Evolutionary conservation across 179 eudicot species (phyloP), one percentile per base, ranked within the genome.

Genomic region (Heliamphora ciliata): DNA sequence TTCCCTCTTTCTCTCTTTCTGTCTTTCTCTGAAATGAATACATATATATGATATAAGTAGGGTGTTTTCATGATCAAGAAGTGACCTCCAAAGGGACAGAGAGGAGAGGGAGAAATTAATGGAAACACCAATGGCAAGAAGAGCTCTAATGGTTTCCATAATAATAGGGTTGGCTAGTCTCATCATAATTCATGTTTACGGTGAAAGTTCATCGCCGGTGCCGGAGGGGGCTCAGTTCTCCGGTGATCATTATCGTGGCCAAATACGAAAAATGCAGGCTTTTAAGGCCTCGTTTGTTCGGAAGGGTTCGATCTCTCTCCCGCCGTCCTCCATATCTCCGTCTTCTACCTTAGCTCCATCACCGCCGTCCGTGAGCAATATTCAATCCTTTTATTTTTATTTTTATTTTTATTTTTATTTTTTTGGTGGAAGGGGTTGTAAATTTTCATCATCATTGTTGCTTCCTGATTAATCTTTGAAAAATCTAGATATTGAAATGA

Each of bases 271-370:
- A 80, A 1, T 86, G 83, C 81, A 82, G 47, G 79, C 85, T 3
- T 78, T 88, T 0, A 87, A 81, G 82, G 85, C 82, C 48, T 82
- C 87, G 0, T 64, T 89, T 56, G 44, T 73, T 55, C 85, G 60
- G n/a, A 80, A 40, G 21, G 60, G 83, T 31, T 83, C 82, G 15
- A 59, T 85, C 4, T 86, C 91, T 81, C 76, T 83, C 6, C 48
- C 83, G 0, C 79, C 83, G 8, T 71, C 69, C 91, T 81, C 89
- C 82, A 31, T 80, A 85, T 58, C 86, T 14, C 21, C 79, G 8
- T 58, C 82, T 60, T 40, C 83, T 6, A 40, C 17, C 58, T 18
- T 14, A 40, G 69, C 81, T 64, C 47, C 87, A 17, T 47, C 81
- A n/a, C 72, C 89, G 6, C 76, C 89, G 3, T 47, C 83, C 78